phyloP scores from a whole-genome alignment of 2,329 filamentous ascomycete species.

The Helotiales sp. region DNA sequence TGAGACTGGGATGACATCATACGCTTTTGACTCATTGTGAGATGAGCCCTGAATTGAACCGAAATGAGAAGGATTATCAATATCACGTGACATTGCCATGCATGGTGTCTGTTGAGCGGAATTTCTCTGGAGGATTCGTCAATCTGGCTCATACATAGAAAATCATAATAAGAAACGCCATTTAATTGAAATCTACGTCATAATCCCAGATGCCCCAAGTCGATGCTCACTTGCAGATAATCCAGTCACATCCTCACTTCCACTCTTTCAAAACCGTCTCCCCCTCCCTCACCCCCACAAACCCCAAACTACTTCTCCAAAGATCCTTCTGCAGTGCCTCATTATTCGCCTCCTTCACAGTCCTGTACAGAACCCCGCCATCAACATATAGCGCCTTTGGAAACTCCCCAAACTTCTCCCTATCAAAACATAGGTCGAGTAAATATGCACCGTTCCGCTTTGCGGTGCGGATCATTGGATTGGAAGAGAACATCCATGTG shows the following conservation, averaged over 20 bases:
- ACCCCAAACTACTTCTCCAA: conserved; percentile 43
- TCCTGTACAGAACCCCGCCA: conserved; percentile 41
- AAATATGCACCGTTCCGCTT: conserved; percentile 45
- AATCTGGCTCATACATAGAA: neutral
- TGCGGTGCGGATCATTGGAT: conserved; percentile 41
- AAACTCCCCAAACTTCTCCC: conserved; percentile 34
- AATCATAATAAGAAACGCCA: neutral
- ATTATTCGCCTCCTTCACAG: conserved; percentile 43
- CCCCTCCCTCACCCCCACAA: conserved; percentile 37
- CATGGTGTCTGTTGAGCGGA: neutral
- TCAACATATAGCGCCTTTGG: conserved; percentile 45
- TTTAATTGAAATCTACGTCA: neutral
- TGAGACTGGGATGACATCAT: neutral
- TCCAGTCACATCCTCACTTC: conserved; percentile 22
- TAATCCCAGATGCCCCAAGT: neutral
- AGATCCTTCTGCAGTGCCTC: conserved; percentile 40
- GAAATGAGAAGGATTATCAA: too few relatives aligned
- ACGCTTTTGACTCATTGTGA: neutral
- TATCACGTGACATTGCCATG: neutral
- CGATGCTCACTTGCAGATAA: too few relatives aligned
- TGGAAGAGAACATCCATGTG: conserved; percentile 40
- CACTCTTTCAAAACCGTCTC: conserved; percentile 42
- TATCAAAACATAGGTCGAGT: conserved; percentile 43
- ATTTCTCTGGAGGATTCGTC: neutral
- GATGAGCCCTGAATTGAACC: neutral